phyloP scores from a whole-genome alignment of 1,284 basidiomycete genomes.

The Hortiboletus rubellus region DNA sequence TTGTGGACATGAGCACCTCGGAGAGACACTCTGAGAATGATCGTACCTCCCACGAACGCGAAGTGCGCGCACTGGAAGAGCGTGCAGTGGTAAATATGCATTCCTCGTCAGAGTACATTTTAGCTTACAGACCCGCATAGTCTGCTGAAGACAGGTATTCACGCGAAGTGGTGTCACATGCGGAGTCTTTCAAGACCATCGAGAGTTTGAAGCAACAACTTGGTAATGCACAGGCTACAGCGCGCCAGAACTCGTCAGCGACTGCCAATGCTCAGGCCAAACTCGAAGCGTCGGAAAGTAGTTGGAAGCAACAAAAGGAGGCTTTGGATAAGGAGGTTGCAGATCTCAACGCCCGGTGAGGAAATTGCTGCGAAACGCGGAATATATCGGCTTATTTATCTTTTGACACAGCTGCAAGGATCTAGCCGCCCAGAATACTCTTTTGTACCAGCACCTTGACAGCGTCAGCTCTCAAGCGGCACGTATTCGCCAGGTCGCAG shows the following conservation, averaged over 20 bases:
- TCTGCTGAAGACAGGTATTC: conserved; percentile 81
- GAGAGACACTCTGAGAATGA: conserved; percentile 67
- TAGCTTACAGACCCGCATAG: conserved; percentile 34
- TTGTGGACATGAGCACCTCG: conserved; percentile 70
- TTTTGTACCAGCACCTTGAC: conserved; percentile 85
- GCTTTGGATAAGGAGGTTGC: conserved; percentile 75
- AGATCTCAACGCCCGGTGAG: conserved; percentile 69
- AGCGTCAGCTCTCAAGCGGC: conserved; percentile 81
- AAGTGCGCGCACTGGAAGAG: conserved; percentile 64
- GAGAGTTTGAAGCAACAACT: conserved; percentile 68
- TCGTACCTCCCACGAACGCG: conserved; percentile 60
- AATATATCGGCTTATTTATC: background rate
- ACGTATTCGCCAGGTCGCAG: conserved; percentile 69
- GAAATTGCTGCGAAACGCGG: background rate
- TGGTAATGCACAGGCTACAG: conserved; percentile 46
- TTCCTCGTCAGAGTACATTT: background rate
- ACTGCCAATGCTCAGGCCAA: conserved; percentile 78
- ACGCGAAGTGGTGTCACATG: conserved; percentile 80
- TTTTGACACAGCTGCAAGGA: conserved; percentile 61
- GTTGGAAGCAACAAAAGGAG: conserved; percentile 79
- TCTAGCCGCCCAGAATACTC: conserved; percentile 72
- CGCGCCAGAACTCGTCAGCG: conserved; percentile 57
- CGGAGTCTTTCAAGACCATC: conserved; percentile 75
- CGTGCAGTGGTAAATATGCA: conserved; percentile 58
- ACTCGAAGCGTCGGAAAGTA: conserved; percentile 64